These are phyloP conservation scores for Fusarium marasasianum DNA, from an alignment of 2,329 filamentous ascomycete species.

Conservation along the genomic window DNA sequence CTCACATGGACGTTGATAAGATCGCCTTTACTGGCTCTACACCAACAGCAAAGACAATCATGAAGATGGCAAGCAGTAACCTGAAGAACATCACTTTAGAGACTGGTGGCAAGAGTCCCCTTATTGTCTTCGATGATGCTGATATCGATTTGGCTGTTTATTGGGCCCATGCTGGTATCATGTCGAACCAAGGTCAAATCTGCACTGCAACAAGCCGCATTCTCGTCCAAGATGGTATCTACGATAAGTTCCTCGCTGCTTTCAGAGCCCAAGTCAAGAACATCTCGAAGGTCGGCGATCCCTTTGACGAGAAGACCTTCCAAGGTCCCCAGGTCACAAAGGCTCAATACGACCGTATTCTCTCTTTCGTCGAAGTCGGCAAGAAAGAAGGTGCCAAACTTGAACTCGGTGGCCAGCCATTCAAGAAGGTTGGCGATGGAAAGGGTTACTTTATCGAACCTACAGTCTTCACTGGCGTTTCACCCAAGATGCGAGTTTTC, in stretches of 20 bases:
- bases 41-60: slow-evolving; percentile 75
- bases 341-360: slow-evolving; percentile 74
- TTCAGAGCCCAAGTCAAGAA: slow-evolving; percentile 20
- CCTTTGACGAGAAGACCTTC: slow-evolving; percentile 74
- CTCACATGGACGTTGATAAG: slow-evolving; percentile 76
- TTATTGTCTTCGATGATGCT: slow-evolving; percentile 72
- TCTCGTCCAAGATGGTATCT: slow-evolving; percentile 68
- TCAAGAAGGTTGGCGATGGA: slow-evolving; percentile 45
- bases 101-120: slow-evolving; percentile 73
- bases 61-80: slow-evolving; percentile 76
- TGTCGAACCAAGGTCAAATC: slow-evolving; percentile 71
- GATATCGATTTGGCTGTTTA: slow-evolving; percentile 75
- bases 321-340: slow-evolving; percentile 81
- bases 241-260: slow-evolving; percentile 67
- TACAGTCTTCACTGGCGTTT: slow-evolving; percentile 56
- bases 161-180: slow-evolving; percentile 60
- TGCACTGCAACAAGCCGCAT: slow-evolving; percentile 73
- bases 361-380: slow-evolving; percentile 75
- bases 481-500: slow-evolving; percentile 54
- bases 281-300: slow-evolving; percentile 73
- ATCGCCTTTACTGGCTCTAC: slow-evolving; percentile 84
- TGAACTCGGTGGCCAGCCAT: slow-evolving; percentile 64
- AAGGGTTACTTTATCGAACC: slow-evolving; percentile 59
- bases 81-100: slow-evolving; percentile 74
- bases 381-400: slow-evolving; percentile 77